Base-by-base conservation (phyloP, 768 basidiomycete genomes). In the Trametes cingulata region DNA sequence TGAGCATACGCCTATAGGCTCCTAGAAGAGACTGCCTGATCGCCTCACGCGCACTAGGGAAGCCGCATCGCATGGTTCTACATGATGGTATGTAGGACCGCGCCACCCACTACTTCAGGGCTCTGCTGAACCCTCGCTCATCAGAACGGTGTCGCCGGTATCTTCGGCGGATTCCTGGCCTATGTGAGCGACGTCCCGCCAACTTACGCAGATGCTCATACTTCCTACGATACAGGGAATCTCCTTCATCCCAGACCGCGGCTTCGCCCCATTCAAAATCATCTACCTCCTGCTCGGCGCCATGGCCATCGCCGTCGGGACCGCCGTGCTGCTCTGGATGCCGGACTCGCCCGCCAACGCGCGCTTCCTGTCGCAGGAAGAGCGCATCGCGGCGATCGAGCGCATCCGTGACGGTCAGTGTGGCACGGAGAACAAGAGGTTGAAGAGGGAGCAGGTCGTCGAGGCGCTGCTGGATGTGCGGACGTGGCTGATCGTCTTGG, bases 261-360 rank as follows among this genome's bases (percentile, higher is more conserved):
- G 74, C 9, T 63, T 58, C 3, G 79, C 84, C 0, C 78, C 86
- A 1, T 88, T 82, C 74, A 84, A 84, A 67, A 85, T 87, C 57
- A 76, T 88, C 6, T 87, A 85, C 64, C 63, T 86, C 35, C 72
- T 87, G 3, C 78, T 87, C 20, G 86, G 86, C 12, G 84, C 75
- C 0, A 70, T 88, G 6, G 85, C 86, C 0, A 83, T 86, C 36
- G 20, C 85, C 1, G 78, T 88, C 24, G 86, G 85, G 7, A 66
- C 82, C 19, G 72, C 75, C 29, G 83, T 87, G 1, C 70, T 87
- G 8, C 73, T 87, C 8, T 85, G 80, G 81, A 75, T 88, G 43
- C 85, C 87, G 0, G 85, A 88, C 67, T 86, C 86, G 0, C 86
- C 86, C 3, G 82, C 85, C 2, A 80, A 81, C 63, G 86, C 87